phyloP scores from a whole-genome alignment of 2,329 filamentous ascomycete genomes.

The Ascomycota sp. region DNA sequence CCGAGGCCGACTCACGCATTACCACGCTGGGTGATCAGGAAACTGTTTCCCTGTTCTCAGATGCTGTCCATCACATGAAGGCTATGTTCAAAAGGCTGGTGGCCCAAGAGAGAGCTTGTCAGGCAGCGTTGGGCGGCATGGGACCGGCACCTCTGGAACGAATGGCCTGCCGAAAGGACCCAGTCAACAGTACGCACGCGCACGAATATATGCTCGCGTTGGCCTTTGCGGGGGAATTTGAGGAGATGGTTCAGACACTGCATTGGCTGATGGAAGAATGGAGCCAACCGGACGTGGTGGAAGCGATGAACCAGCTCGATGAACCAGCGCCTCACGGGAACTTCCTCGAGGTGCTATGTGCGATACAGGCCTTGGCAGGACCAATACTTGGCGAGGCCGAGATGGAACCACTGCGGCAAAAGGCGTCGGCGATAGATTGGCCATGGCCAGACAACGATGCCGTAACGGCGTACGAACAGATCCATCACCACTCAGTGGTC shows the following conservation, averaged over 20 bases:
- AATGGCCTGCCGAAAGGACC: conserved; percentile 12
- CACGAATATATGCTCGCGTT: conserved; percentile 42
- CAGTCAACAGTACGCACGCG: conserved; percentile 14
- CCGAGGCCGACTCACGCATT: no score
- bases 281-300: conserved; percentile 11
- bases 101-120: conserved; percentile 6
- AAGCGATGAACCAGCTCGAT: conserved; percentile 14
- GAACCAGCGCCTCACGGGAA: conserved; percentile 12
- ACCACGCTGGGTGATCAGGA: neutral
- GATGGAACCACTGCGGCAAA: conserved; percentile 10
- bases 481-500: conserved; percentile 6
- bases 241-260: conserved; percentile 32
- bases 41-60: conserved; percentile 4
- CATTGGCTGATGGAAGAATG: conserved; percentile 34
- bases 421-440: conserved; percentile 7
- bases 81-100: conserved; percentile 8
- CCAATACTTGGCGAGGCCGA: conserved; percentile 15
- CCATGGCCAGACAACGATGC: conserved; percentile 18
- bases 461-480: conserved; percentile 12
- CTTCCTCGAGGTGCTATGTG: conserved; percentile 18
- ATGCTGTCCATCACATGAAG: conserved; percentile 7
- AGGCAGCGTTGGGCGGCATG: conserved; percentile 4
- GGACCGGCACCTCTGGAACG: conserved; percentile 11
- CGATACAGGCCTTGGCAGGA: conserved; percentile 25
- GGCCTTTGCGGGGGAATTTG: conserved; percentile 34